Conservation (phyloP, 2,329 filamentous ascomycete genomes). For the Helminthosporium solani region DNA sequence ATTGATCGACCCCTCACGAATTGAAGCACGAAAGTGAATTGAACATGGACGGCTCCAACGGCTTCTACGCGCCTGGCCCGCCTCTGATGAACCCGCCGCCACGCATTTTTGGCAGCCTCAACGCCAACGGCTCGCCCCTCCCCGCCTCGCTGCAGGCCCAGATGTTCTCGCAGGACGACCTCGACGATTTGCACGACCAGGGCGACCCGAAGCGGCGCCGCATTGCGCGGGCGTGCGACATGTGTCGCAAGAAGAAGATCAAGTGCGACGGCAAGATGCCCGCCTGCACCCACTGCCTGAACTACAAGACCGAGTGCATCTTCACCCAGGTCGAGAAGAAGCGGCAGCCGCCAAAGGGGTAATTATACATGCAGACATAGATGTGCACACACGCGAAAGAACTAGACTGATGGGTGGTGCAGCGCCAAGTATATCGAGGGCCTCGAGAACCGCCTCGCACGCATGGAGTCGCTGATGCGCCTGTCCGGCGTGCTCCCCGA, state of each 20-base stretch:
- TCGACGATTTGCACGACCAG: constrained; percentile 57
- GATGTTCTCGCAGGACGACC: constrained; percentile 52
- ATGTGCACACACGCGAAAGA: neutral
- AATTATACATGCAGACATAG: no score
- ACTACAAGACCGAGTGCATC: constrained; percentile 96
- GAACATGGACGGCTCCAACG: constrained; percentile 37
- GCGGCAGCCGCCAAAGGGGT: constrained; percentile 95
- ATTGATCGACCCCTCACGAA: no score
- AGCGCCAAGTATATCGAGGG: constrained; percentile 98
- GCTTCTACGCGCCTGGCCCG: constrained; percentile 36
- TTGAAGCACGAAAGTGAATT: no score
- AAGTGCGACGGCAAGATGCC: constrained; percentile 97
- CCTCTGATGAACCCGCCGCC: constrained; percentile 43
- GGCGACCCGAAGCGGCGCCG: constrained; percentile 81
- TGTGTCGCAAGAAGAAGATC: constrained; percentile 95
- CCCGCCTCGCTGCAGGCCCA: constrained; percentile 27
- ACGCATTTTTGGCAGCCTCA: constrained; percentile 43
- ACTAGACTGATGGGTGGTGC: constrained; percentile 5
- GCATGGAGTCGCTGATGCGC: constrained; percentile 89
- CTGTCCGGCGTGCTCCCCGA: constrained; percentile 84
- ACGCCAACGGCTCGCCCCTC: constrained; percentile 40
- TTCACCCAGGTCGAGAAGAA: constrained; percentile 99
- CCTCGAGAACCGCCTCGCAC: constrained; percentile 87
- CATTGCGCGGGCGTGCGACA: constrained; percentile 91
- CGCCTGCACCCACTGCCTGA: constrained; percentile 91